A percentile compares a stretch with the other conserved stretches of the same genome.
These are phyloP conservation scores for Tagetes erecta DNA, from an alignment of 129 eudicot genomes.

Conservation along the genomic window DNA sequence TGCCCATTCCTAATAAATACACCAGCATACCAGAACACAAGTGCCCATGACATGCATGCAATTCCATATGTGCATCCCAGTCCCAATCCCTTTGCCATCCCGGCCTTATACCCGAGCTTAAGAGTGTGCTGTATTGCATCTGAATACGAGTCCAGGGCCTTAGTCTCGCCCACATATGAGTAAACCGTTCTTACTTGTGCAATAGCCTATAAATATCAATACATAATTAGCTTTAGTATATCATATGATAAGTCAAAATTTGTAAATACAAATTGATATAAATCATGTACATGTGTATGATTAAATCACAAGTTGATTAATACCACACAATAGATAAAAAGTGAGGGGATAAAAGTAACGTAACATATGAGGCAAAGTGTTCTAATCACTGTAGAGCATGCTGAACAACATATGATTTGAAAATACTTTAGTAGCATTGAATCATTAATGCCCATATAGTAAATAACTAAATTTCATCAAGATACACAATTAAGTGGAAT, in stretches of 20 bases:
- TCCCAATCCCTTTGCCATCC: constrained; percentile 98
- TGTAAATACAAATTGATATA: constrained; percentile 6
- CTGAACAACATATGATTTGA: constrained; percentile 31
- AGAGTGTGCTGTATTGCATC: constrained; percentile 92
- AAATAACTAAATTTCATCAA: constrained; percentile 11
- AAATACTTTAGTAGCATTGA: constrained; percentile 27
- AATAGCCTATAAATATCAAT: constrained; percentile 56
- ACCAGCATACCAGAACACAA: constrained; percentile 99
- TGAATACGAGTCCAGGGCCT: constrained; percentile 85
- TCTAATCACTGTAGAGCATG: constrained; percentile 42
- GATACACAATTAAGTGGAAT: constrained; percentile 10
- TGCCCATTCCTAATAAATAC: constrained; percentile 94
- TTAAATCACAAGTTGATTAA: constrained; percentile 19
- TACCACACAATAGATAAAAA: constrained; percentile 29
- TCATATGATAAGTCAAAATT: too few species aligned
- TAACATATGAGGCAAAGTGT: constrained; percentile 22
- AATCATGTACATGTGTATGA: constrained; percentile 3
- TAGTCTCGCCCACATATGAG: constrained; percentile 91
- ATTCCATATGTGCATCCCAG: constrained; percentile 97
- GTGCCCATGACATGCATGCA: constrained; percentile 99
- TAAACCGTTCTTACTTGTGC: constrained; percentile 99
- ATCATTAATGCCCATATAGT: constrained; percentile 8
- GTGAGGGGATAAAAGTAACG: constrained; percentile 28
- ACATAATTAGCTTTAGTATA: constrained; percentile 9
- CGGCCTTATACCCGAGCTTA: constrained; percentile 95